Evolutionary conservation across 2,329 filamentous ascomycete genomes (phyloP), one percentile per base, ranked within the genome.

Genomic region (Phaeosphaeria sp.): DNA sequence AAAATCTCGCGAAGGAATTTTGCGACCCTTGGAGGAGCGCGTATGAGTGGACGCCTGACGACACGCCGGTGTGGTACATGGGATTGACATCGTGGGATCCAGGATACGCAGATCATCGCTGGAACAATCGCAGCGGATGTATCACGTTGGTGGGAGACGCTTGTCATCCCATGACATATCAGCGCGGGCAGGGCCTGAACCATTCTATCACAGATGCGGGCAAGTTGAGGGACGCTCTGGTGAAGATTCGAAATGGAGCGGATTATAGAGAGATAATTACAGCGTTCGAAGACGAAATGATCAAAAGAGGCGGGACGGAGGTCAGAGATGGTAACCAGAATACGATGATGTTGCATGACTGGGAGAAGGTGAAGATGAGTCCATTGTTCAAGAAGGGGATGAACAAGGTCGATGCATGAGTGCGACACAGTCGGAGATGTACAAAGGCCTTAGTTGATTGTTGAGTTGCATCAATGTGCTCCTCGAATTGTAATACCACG

Each of bases 151-250:
- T 76, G 7, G 78, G 78, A 4, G 78, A 80, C 58, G 78, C 77
- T 1, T 74, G 71, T 47, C 78, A 80, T 65, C 74, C 75, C 1
- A 80, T 80, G 77, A 78, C 76, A 2, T 77, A 75, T 48, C 76
- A 83, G 63, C 76, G 81, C 21, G 81, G 81, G 0, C 81, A 84
- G 64, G 81, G 80, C 0, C 73, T 83, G n/a, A 83, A 83, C 58
- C 81, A 83, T 56, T 77, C 77, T 2, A 70, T 83, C 9, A 75
- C 75, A 1, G 82, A 83, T 57, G 79, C 77, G 4, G 74, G 71
- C 1, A 77, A 78, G 55, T 58, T 83, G 8, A 69, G 77, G 40
- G 68, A 75, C 61, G 65, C 71, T 1, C 59, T 79, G 18, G 45
- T 72, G 11, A 60, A 63, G 39, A 62, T 75, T 7, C 39, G 59